These are phyloP conservation scores for Colletotrichum sp. DNA, from an alignment of 2,329 filamentous ascomycete genomes.

Conservation along the genomic window DNA sequence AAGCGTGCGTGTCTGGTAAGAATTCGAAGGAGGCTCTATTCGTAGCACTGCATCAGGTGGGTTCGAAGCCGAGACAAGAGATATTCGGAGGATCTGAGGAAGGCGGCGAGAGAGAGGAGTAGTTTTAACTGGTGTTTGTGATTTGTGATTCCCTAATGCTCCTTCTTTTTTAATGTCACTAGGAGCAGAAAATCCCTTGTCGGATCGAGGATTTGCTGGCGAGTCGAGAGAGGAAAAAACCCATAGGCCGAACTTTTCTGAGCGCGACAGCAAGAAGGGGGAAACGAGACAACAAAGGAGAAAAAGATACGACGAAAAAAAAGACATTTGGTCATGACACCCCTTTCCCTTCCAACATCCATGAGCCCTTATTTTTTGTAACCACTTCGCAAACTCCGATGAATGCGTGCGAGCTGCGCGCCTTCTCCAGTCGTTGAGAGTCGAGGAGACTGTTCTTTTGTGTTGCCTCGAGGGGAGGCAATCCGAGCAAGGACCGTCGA, in stretches of 20 bases:
- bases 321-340: constrained; percentile 16
- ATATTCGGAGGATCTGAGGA: background rate
- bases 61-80: background rate
- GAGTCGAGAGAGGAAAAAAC: background rate
- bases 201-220: background rate
- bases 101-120: background rate
- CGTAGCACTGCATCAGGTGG: background rate
- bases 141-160: constrained; percentile 15
- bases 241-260: background rate
- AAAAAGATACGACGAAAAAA: background rate
- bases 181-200: constrained; percentile 3
- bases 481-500: constrained; percentile 12
- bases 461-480: background rate
- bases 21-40: background rate
- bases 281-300: constrained; percentile 12
- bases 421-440: constrained; percentile 21
- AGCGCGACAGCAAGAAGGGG: constrained; percentile 3
- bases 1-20: background rate
- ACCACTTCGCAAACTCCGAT: constrained; percentile 23
- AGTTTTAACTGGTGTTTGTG: constrained; percentile 10
- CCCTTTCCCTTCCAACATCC: constrained; percentile 20
- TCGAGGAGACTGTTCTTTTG: constrained; percentile 10
- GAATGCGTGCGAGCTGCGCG: constrained; percentile 21
- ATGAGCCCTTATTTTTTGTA: constrained; percentile 19
- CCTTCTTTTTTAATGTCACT: constrained; percentile 1